Evolutionary conservation across 1,139 yeast species (phyloP).

Genomic region (Diutina scorzettiae): DNA sequence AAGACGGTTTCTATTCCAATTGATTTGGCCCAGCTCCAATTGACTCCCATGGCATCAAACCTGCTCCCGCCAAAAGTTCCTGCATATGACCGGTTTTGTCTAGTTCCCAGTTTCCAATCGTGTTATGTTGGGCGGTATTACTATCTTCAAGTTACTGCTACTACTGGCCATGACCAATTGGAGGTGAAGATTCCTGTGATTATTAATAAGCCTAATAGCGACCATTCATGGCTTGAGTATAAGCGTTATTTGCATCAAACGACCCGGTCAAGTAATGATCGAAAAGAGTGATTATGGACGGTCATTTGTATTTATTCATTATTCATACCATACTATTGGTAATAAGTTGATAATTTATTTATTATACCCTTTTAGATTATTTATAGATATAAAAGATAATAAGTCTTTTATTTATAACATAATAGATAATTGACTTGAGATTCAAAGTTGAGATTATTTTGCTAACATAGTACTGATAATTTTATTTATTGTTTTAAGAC

Average conservation of each 20-base stretch:
- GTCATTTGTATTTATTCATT: too few relatives aligned
- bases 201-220: neutral
- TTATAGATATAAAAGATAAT: too few relatives aligned
- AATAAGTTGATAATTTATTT: too few relatives aligned
- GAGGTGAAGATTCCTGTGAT: neutral
- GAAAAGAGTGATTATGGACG: too few relatives aligned
- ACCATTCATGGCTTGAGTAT: neutral
- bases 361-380: too few relatives aligned
- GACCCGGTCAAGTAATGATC: too few relatives aligned
- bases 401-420: too few relatives aligned
- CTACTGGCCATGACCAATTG: neutral
- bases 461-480: too few relatives aligned
- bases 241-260: neutral
- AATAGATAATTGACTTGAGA: too few relatives aligned
- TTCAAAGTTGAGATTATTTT: too few relatives aligned
- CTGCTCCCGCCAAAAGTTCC: neutral
- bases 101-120: constrained; percentile 19
- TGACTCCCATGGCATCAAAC: neutral
- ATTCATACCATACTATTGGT: too few relatives aligned
- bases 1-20: neutral
- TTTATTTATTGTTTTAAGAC: too few relatives aligned
- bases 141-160: constrained; percentile 11
- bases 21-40: neutral
- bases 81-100: constrained; percentile 7
- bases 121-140: constrained; percentile 18